Percentiles rank a stretch among this genome's conserved stretches.
Evolutionary conservation across 1,284 basidiomycete genomes (phyloP).

Genomic region (Leccinum proximum): DNA sequence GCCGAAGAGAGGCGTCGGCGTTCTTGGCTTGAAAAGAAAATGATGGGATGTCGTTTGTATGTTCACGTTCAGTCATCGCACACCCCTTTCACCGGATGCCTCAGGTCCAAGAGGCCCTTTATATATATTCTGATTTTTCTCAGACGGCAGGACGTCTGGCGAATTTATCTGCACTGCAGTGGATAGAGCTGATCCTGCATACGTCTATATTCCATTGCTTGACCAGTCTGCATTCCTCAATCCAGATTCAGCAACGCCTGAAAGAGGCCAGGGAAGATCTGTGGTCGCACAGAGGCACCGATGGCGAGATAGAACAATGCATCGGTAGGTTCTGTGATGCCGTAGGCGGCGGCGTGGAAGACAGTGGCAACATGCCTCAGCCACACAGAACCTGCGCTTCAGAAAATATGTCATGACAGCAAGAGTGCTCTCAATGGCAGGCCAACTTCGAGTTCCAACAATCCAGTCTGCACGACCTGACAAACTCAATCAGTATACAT

Average conservation of each 20-base stretch:
- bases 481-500: not conserved
- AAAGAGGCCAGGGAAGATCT: constrained; percentile 80
- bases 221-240: constrained; percentile 77
- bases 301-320: constrained; percentile 67
- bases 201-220: constrained; percentile 70
- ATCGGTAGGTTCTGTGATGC: constrained; percentile 71
- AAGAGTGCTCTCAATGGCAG: not conserved
- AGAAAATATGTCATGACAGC: not conserved
- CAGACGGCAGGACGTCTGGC: constrained; percentile 50
- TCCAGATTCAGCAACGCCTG: constrained; percentile 81
- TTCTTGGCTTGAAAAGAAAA: not conserved
- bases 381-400: not conserved
- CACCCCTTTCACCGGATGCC: not conserved
- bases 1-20: too few relatives aligned
- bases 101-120: not conserved
- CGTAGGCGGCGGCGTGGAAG: not conserved
- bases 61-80: not conserved
- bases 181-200: constrained; percentile 93
- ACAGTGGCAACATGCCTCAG: not conserved
- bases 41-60: too few relatives aligned
- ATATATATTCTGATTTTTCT: not conserved
- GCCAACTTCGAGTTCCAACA: not conserved
- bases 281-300: constrained; percentile 86
- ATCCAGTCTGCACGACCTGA: not conserved
- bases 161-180: constrained; percentile 33